Evolutionary conservation across 441 rosid genomes (phyloP), one percentile per base, ranked within the genome.

Genomic region (Populus hybrid): DNA sequence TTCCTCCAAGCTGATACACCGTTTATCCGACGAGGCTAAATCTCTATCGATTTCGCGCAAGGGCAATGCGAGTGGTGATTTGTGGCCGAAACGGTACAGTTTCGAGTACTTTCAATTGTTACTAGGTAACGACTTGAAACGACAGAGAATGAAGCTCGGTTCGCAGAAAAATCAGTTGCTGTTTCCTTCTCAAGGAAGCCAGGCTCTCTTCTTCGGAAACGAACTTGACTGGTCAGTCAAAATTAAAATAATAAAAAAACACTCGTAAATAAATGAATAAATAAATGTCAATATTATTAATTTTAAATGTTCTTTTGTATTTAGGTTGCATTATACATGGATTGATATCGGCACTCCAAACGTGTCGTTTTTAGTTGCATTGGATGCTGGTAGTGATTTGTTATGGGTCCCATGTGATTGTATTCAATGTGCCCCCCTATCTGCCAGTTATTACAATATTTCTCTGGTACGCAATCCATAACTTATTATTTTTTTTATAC

Each of bases 381-480:
- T 95, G 87, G 98, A 95, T 79, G 81, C 88, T 3, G 97, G 97
- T 32, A 91, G 98, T 77, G 94, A 94, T 83, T 88, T 93, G 8
- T 90, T 93, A 67, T 95, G 98, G 97, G 84, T 95, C 81, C 97
- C 98, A 24, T 95, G 97, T 76, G 89, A 93, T 74, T 95, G 98
- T 71, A 75, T 89, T 42, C 94, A 90, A 78, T 95, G 98, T 50
- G 97, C 97, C 46, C 92, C 97, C 28, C 79, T 93, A 46, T 89
- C 93, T 35, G 87, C 97, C 73, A 81, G 86, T 82, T 78, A 85
- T 86, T 90, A 95, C 71, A 80, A 40, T 54, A 54, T 16, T 75
- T 86, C 83, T 83, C 85, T 91, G 97, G 98, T 95, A 88, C 61
- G n/a, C 61, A 18, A 16, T 54, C n/a, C 21, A 54, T 6, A 16